Evolutionary conservation across 768 basidiomycete species (phyloP), one percentile per base, ranked within the genome.

Genomic region (Suillus paluster): DNA sequence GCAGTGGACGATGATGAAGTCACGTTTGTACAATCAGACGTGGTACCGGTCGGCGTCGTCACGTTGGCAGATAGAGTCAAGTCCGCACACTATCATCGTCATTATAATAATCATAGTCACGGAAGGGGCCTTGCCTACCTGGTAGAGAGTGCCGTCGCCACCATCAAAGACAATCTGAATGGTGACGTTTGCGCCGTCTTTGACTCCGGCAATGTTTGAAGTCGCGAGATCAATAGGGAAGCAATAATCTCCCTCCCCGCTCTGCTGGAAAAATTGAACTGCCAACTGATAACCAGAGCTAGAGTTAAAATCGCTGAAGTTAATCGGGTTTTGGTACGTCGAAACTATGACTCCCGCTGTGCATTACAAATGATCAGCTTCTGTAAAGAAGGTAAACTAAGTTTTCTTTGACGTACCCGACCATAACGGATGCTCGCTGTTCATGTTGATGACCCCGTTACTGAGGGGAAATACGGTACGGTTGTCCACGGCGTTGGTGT

Each of bases 81-180:
- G 75, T 95, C 94, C 41, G 94, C 83, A 70, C 93, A 95, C 90
- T 94, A 68, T 14, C 54, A 57, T 55, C 11, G 17, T 63, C 25
- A 64, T 3, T 33, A 41, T 30, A 45, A 48, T 9, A 25, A 49
- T 55, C 44, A 33, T 34, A n/a, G 54, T 21, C 23, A 52, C 44
- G 34, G 59, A 38, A 36, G 44, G 4, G 3, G 17, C 30, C 58
- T 56, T 50, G 61, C 64, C 42, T 57, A 84, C 90, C 81, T 94
- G 91, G 76, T 81, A 93, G 9, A 95, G 81, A 33, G 70, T 52
- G 23, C 86, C 87, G 69, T 95, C 92, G 39, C 91, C 91, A 44
- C 90, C 91, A 65, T 85, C 75, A 70, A 76, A 94, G 33, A 84
- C 65, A 25, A 92, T 68, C 74, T 91, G 87, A 53, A 95, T 77